Base-by-base conservation (phyloP, 176 grass and related monocot genomes). In the Alloteropsis semialata region DNA sequence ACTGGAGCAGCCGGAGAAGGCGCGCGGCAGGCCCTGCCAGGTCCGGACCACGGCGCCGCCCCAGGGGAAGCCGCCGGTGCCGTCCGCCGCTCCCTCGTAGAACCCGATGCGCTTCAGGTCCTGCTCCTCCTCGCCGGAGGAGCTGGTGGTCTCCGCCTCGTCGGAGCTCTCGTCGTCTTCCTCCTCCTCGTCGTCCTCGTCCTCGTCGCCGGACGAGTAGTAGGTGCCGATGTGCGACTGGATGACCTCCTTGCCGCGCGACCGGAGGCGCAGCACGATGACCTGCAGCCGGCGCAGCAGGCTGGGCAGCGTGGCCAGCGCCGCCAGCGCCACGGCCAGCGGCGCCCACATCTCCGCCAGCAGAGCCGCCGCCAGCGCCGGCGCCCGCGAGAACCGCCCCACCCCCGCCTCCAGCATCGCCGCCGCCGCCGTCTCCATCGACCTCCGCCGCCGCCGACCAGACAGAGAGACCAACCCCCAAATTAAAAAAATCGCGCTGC, bases 261-360 rank as follows among this genome's bases (percentile, higher is more conserved):
- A 86, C 0, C 88, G 88, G 49, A 86, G 84, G 39, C 88, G 88
- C 4, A 90, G 79, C 79, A 86, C 81, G 67, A 90, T 84, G 53
- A 77, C 56, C 83, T 86, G 88, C 58, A 86, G 88, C 8, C 79
- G 61, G 0, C 83, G 74, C 30, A 90, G 39, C 65, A 90, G 73
- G 79, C 88, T 86, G 19, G 88, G 88, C 78, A 90, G 74, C 79
- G 88, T 86, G 6, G 88, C 88, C 2, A 90, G 84, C 48, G 88
- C 88, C 10, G 88, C 88, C n/a, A 90, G 79, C 28, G 59, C 88
- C 0, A 90, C 88, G 66, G 88, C 88, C 0, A 90, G 88, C 66
- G 84, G 88, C 73, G 88, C 88, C 88, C 88, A 90, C 84, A 90
- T 86, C 83, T 90, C 88, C 1, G 88, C 74, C 1, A 90, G 59